Evolutionary conservation across 176 grass and related monocot species (phyloP).

Genomic region (Ananas comosus): DNA sequence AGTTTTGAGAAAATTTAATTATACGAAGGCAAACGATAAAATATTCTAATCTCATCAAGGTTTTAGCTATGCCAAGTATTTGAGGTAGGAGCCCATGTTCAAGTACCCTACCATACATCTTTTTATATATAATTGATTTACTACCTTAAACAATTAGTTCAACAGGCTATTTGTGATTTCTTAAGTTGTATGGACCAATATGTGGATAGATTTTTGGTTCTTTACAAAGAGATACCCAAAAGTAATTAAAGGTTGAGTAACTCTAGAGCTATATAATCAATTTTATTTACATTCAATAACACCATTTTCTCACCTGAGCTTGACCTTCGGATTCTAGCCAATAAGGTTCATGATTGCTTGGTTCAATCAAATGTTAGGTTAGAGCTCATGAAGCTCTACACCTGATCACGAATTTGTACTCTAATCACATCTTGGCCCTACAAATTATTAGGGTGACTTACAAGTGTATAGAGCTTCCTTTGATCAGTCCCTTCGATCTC

Average conservation of each 20-base stretch:
- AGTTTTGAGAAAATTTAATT: too few relatives aligned
- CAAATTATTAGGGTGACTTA: conserved; percentile 48
- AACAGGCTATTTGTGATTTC: too few relatives aligned
- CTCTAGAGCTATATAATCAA: conserved; percentile 1
- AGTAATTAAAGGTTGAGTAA: background rate
- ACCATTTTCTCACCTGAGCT: conserved; percentile 22
- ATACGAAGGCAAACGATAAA: too few relatives aligned
- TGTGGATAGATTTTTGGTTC: background rate
- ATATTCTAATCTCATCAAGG: too few relatives aligned
- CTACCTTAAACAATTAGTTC: too few relatives aligned
- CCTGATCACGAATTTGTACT: conserved; percentile 11
- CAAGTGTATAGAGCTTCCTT: conserved; percentile 88
- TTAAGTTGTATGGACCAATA: too few relatives aligned
- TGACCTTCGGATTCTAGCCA: conserved; percentile 10
- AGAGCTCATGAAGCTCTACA: conserved; percentile 22
- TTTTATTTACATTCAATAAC: conserved; percentile 17
- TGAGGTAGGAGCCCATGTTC: too few relatives aligned
- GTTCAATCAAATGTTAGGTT: conserved; percentile 35
- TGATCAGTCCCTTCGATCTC: conserved; percentile 54
- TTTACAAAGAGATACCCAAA: conserved; percentile 1
- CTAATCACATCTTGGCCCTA: conserved; percentile 30
- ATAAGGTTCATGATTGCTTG: conserved; percentile 22
- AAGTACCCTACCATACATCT: too few relatives aligned
- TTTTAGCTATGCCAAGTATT: too few relatives aligned
- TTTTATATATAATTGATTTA: too few relatives aligned